phyloP scores from a whole-genome alignment of 208 protist genomes.

The Porcisia hertigi region DNA sequence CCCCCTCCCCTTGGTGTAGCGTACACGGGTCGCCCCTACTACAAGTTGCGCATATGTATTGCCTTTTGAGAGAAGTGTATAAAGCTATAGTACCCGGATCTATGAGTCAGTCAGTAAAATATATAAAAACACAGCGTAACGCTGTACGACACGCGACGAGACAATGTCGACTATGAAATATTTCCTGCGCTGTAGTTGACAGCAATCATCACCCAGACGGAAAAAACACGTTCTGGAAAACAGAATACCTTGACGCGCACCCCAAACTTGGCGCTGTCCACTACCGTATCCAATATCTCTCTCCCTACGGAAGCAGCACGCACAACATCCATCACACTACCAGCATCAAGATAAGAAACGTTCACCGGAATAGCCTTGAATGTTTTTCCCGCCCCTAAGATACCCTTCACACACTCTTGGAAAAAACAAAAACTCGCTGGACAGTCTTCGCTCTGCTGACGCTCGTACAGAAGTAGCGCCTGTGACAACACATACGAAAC shows the following conservation, averaged over 20 bases:
- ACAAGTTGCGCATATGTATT: background rate
- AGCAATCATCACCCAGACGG: constrained; percentile 91
- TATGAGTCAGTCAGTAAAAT: constrained; percentile 7
- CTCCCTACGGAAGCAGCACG: constrained; percentile 55
- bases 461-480: constrained; percentile 84
- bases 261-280: constrained; percentile 72
- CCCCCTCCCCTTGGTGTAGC: background rate
- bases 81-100: background rate
- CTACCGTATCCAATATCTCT: constrained; percentile 84
- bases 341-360: constrained; percentile 69
- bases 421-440: constrained; percentile 72
- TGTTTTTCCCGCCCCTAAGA: constrained; percentile 83
- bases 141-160: background rate
- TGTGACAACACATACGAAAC: constrained; percentile 83
- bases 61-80: background rate
- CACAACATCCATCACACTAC: constrained; percentile 71
- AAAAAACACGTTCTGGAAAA: constrained; percentile 85
- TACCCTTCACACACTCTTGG: constrained; percentile 80
- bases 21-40: background rate
- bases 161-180: constrained; percentile 9
- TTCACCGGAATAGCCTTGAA: constrained; percentile 93
- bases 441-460: constrained; percentile 46
- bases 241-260: constrained; percentile 78
- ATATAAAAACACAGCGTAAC: background rate
- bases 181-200: constrained; percentile 57